A percentile compares a stretch with the other conserved stretches of the same genome.
Evolutionary conservation across 306 rosid species (phyloP).

Genomic region (Hippophae rhamnoides): DNA sequence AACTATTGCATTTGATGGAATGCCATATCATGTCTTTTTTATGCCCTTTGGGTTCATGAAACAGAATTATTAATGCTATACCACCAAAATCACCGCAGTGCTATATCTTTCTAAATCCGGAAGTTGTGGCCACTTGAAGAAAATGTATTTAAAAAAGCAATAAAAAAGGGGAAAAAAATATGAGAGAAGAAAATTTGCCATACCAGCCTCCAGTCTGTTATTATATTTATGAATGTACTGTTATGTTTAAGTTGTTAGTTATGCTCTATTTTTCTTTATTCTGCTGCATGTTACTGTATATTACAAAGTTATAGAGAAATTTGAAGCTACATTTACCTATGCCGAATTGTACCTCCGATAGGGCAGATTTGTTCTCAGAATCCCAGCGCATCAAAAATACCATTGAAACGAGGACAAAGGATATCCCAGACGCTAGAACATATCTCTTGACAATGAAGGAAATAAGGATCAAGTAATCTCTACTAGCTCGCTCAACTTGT

Average conservation of each 20-base stretch:
- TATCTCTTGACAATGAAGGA: constrained; percentile 81
- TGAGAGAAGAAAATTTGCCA: no score
- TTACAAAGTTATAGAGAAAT: not conserved
- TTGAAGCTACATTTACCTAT: not conserved
- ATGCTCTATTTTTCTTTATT: not conserved
- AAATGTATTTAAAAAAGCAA: no score
- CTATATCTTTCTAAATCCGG: no score
- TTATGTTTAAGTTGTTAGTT: not conserved
- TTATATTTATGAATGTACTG: no score
- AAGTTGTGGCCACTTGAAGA: no score
- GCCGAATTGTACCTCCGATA: constrained; percentile 23
- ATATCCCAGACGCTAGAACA: constrained; percentile 82
- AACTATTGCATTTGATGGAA: no score
- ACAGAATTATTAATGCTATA: no score
- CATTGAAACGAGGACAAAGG: constrained; percentile 48
- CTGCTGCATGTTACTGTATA: not conserved
- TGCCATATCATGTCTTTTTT: no score
- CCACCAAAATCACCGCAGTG: no score
- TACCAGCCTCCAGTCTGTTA: no score
- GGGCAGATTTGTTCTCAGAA: constrained; percentile 69
- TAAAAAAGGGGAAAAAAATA: no score
- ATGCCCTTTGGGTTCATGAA: no score
- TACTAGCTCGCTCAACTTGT: constrained; percentile 15
- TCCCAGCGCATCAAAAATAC: constrained; percentile 47
- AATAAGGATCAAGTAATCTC: constrained; percentile 55